Conservation (phyloP, 2,329 filamentous ascomycete genomes). For the Aspergillus pseudoviridinutans region DNA sequence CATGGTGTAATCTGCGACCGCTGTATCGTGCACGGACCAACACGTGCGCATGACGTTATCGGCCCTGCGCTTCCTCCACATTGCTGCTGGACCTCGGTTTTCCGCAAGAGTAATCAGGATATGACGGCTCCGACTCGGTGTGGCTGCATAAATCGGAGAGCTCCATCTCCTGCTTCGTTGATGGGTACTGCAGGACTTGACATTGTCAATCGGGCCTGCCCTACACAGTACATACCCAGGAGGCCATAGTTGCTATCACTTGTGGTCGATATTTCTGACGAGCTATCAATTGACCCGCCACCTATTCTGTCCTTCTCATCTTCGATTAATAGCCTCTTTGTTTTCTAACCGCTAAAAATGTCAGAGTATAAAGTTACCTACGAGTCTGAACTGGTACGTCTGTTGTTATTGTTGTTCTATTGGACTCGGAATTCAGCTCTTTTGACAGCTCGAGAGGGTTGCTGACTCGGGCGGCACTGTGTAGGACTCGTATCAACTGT, state of each 20-base stretch:
- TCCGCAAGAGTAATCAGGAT: neutral
- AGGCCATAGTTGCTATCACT: neutral
- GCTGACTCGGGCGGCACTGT: neutral
- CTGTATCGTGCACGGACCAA: constrained; percentile 7
- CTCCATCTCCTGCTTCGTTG: neutral
- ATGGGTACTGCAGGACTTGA: neutral
- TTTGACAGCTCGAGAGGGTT: neutral
- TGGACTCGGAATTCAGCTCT: neutral
- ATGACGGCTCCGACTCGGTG: neutral
- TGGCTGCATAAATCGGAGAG: neutral
- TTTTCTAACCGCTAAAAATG: constrained; percentile 65
- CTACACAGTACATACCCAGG: neutral
- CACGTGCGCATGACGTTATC: constrained; percentile 9
- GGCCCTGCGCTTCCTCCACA: neutral
- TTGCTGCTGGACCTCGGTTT: constrained; percentile 3
- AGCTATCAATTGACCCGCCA: neutral
- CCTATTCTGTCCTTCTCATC: neutral
- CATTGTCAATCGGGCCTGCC: neutral
- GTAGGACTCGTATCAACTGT: constrained; percentile 43
- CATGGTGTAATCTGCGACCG: constrained; percentile 3
- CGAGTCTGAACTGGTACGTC: constrained; percentile 29
- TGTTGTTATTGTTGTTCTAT: neutral
- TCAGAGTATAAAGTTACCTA: constrained; percentile 66
- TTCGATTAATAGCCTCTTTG: neutral
- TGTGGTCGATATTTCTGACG: neutral